Percentiles rank a stretch among this genome's conserved stretches.
Evolutionary conservation across 495 filamentous ascomycete species (phyloP).

Genomic region (Hypomontagnella submonticulosa): DNA sequence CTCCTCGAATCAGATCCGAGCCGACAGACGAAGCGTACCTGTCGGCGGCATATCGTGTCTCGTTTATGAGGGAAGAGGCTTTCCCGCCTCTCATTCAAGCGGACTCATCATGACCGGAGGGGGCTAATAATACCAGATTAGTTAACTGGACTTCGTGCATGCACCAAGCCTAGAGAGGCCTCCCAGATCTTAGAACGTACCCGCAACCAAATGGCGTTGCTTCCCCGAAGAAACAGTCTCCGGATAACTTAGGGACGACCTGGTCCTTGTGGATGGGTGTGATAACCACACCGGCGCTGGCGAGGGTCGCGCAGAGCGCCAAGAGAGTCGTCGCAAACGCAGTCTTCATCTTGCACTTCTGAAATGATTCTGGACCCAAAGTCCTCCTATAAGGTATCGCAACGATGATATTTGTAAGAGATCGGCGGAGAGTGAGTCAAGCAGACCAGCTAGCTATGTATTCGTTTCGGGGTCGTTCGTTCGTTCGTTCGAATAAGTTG

Average conservation of each 20-base stretch:
- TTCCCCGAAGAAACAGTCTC: slow-evolving; percentile 63
- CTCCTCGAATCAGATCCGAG: slow-evolving; percentile 9
- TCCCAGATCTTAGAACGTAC: slow-evolving; percentile 45
- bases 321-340: slow-evolving; percentile 45
- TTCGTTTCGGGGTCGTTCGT: not conserved
- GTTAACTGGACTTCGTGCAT: too few species aligned
- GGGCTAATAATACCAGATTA: slow-evolving; percentile 18
- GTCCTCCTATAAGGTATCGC: too few species aligned
- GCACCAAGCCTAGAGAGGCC: too few species aligned
- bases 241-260: slow-evolving; percentile 52
- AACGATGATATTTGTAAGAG: not conserved
- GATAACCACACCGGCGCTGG: slow-evolving; percentile 58
- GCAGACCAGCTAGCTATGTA: slow-evolving; percentile 29
- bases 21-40: not conserved
- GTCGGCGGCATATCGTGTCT: slow-evolving; percentile 8
- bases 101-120: slow-evolving; percentile 28
- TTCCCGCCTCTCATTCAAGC: not conserved
- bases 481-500: not conserved
- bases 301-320: slow-evolving; percentile 56
- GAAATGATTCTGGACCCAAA: too few species aligned
- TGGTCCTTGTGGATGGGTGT: slow-evolving; percentile 57
- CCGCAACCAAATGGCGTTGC: slow-evolving; percentile 60
- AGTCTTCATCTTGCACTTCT: slow-evolving; percentile 52
- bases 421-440: not conserved
- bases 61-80: not conserved